phyloP scores from a whole-genome alignment of 1,284 basidiomycete species.

The Ustilago bromivora region DNA sequence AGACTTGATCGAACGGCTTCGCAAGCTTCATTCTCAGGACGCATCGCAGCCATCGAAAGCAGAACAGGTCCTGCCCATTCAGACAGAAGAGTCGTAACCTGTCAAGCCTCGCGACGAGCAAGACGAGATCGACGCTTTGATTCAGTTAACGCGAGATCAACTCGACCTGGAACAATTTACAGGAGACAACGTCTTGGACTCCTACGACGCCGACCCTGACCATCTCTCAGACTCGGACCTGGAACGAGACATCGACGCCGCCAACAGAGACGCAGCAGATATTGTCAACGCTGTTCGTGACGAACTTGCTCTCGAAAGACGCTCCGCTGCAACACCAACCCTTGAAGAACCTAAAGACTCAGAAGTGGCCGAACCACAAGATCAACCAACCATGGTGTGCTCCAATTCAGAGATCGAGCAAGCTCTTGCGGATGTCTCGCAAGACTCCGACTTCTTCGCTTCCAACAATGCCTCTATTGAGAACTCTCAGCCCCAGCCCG shows the following conservation, averaged over 20 bases:
- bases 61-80: neutral
- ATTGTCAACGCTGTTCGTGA: conserved; percentile 44
- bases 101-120: conserved; percentile 22
- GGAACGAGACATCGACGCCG: conserved; percentile 24
- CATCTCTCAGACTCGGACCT: conserved; percentile 23
- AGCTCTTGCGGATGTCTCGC: conserved; percentile 44
- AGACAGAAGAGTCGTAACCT: neutral
- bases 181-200: neutral
- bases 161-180: conserved; percentile 28
- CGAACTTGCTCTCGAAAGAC: conserved; percentile 36
- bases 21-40: conserved; percentile 20
- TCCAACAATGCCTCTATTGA: conserved; percentile 4
- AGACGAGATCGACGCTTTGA: conserved; percentile 47
- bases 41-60: neutral
- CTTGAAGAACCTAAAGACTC: neutral
- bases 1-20: conserved; percentile 27
- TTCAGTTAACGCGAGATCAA: conserved; percentile 33
- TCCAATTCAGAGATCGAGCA: conserved; percentile 32
- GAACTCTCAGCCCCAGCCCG: neutral
- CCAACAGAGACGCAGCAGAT: conserved; percentile 30
- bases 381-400: conserved; percentile 17
- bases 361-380: neutral
- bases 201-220: conserved; percentile 28
- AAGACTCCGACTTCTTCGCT: conserved; percentile 21
- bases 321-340: neutral